These are phyloP conservation scores for Candida anutae DNA, from an alignment of 1,139 yeast species.

Conservation along the genomic window DNA sequence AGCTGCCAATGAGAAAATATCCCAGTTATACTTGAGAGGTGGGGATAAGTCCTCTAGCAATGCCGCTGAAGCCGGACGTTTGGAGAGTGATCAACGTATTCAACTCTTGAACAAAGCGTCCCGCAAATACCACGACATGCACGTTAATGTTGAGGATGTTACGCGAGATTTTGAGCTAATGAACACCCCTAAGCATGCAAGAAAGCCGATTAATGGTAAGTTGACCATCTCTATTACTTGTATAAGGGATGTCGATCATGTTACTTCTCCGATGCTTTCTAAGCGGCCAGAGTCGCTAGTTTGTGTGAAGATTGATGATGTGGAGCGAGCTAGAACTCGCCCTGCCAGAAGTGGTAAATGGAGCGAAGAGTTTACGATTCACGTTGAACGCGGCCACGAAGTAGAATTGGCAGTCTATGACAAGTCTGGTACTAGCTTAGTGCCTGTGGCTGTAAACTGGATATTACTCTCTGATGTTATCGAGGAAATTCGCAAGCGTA, in stretches of 20 bases:
- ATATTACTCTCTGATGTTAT: constrained; percentile 81
- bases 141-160: constrained; percentile 57
- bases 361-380: constrained; percentile 75
- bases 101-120: constrained; percentile 76
- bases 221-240: constrained; percentile 65
- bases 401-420: constrained; percentile 84
- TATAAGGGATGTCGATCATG: constrained; percentile 85
- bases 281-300: constrained; percentile 77
- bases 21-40: constrained; percentile 77
- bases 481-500: constrained; percentile 88
- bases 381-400: constrained; percentile 87
- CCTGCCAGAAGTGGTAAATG: constrained; percentile 73
- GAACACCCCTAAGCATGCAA: constrained; percentile 61
- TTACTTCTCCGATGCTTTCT: constrained; percentile 71
- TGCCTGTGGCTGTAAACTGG: constrained; percentile 95
- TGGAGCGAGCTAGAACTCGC: constrained; percentile 67
- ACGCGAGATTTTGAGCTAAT: constrained; percentile 55
- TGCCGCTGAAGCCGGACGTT: constrained; percentile 82
- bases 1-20: constrained; percentile 85
- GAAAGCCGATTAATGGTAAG: constrained; percentile 79
- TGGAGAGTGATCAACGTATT: constrained; percentile 80
- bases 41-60: constrained; percentile 82
- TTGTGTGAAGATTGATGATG: constrained; percentile 79
- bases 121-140: constrained; percentile 84
- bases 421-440: constrained; percentile 52